phyloP scores from a whole-genome alignment of 1,284 basidiomycete species.

The Ceratobasidium sp. region DNA sequence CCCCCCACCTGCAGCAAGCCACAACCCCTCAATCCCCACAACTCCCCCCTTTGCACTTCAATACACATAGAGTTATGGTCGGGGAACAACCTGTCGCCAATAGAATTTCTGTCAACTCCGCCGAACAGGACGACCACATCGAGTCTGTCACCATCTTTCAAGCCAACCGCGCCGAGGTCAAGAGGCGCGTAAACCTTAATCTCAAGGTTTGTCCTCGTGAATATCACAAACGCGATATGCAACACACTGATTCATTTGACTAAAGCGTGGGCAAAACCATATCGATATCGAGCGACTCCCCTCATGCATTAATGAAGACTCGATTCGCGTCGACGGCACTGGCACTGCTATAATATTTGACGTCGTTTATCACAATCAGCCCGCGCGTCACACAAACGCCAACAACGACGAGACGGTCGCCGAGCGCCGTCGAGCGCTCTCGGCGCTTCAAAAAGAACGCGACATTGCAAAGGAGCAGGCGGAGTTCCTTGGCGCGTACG shows the following conservation, averaged over 20 bases:
- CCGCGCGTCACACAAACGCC: neutral
- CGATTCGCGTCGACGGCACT: conserved; percentile 52
- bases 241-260: neutral
- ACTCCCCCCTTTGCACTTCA: too few species aligned
- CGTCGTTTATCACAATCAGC: conserved; percentile 50
- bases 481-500: conserved; percentile 47
- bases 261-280: conserved; percentile 52
- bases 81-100: neutral
- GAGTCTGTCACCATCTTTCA: conserved; percentile 24
- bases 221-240: neutral
- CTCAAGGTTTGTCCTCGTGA: conserved; percentile 17
- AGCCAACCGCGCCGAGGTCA: conserved; percentile 22
- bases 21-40: too few species aligned
- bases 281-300: conserved; percentile 51
- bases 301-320: conserved; percentile 50
- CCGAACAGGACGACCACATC: conserved; percentile 30
- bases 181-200: conserved; percentile 21
- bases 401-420: conserved; percentile 36
- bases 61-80: neutral
- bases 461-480: conserved; percentile 45
- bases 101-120: conserved; percentile 10
- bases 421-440: conserved; percentile 41
- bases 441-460: conserved; percentile 40
- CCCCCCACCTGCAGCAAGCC: too few species aligned
- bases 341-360: conserved; percentile 52